phyloP scores from a whole-genome alignment of 305 asterid genomes.

The Fraxinus latifolia region DNA sequence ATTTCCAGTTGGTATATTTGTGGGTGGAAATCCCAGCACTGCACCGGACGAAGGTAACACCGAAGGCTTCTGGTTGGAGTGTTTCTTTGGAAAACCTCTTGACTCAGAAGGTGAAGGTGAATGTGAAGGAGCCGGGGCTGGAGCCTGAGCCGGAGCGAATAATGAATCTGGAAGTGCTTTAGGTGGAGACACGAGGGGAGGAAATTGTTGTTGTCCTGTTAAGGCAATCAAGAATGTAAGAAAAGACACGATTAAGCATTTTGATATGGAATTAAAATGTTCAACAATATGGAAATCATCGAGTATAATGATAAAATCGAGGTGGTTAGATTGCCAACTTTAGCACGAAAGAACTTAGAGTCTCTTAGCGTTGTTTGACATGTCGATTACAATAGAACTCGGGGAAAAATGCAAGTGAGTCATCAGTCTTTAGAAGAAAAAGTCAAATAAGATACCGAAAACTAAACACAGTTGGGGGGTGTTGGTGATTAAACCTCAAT shows the following conservation, averaged over 20 bases:
- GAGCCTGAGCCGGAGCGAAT: constrained; percentile 65
- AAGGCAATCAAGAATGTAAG: neutral
- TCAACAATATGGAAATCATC: neutral
- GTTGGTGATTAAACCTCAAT: neutral
- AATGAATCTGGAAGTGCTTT: constrained; percentile 46
- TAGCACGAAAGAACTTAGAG: neutral
- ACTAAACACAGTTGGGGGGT: neutral
- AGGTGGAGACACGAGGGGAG: constrained; percentile 63
- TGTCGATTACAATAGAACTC: neutral
- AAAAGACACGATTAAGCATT: neutral
- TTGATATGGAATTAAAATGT: neutral
- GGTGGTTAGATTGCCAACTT: neutral
- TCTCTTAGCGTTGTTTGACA: neutral
- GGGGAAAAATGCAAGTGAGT: neutral
- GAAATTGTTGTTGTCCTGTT: constrained; percentile 79
- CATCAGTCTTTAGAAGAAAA: no score
- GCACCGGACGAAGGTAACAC: constrained; percentile 59
- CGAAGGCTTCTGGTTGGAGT: constrained; percentile 37
- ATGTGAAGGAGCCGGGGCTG: constrained; percentile 49
- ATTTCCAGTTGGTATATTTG: constrained; percentile 66
- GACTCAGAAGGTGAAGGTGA: constrained; percentile 70
- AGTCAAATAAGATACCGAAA: no score
- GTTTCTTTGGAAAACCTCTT: constrained; percentile 54
- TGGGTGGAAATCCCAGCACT: constrained; percentile 58
- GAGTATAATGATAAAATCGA: neutral